Percentiles rank a stretch among this genome's conserved stretches.
These are phyloP conservation scores for Ophiostoma montium DNA, from an alignment of 2,329 filamentous ascomycete species.

Conservation along the genomic window DNA sequence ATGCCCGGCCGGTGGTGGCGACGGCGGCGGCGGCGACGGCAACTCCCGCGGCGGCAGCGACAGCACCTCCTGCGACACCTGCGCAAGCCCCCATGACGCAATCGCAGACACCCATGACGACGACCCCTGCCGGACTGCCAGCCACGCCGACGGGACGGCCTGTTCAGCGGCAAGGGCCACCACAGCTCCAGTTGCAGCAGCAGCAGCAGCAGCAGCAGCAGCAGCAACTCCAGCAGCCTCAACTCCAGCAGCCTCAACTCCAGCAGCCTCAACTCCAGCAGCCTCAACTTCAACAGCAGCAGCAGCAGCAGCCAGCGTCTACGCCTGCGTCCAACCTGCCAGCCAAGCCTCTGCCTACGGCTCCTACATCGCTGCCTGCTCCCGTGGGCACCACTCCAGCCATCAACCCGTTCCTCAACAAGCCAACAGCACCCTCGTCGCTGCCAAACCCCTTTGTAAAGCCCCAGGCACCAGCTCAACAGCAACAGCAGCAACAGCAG, in stretches of 20 bases:
- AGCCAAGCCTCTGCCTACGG: not conserved
- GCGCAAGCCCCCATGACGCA: not conserved
- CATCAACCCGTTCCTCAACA: slow-evolving; percentile 10
- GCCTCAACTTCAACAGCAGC: too few relatives aligned
- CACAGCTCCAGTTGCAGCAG: not conserved
- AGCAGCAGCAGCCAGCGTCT: not conserved
- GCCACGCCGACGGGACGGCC: slow-evolving; percentile 7
- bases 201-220: slow-evolving; percentile 5
- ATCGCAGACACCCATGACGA: not conserved
- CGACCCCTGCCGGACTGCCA: not conserved
- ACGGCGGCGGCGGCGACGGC: not conserved
- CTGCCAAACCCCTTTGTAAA: slow-evolving; percentile 14
- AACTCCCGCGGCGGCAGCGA: slow-evolving; percentile 5
- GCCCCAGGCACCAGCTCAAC: not conserved
- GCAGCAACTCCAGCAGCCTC: not conserved
- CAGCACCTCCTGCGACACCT: not conserved
- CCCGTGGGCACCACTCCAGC: not conserved
- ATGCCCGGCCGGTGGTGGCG: slow-evolving; percentile 34
- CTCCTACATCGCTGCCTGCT: not conserved
- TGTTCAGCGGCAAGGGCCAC: not conserved
- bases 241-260: not conserved
- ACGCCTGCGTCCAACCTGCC: not conserved
- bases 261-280: not conserved
- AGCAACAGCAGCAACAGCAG: not conserved
- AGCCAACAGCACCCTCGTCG: not conserved